Conservation (phyloP, 768 basidiomycete genomes). For the Panus rudis region DNA sequence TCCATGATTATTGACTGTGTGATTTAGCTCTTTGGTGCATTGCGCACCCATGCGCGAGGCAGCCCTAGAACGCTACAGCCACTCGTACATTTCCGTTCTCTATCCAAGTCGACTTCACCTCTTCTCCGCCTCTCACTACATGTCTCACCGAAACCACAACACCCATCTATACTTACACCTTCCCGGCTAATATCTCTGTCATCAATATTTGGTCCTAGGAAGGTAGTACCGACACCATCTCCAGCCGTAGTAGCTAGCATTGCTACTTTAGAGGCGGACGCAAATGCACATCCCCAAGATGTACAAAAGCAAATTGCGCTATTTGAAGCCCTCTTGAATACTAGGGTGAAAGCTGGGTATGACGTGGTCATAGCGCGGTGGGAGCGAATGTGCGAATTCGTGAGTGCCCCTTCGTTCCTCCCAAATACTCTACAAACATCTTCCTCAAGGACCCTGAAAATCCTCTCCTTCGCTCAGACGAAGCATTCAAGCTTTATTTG, state of each 20-base stretch:
- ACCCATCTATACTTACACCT: background rate
- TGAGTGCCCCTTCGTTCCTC: conserved; percentile 32
- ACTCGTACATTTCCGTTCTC: conserved; percentile 13
- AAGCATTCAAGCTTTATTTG: conserved; percentile 74
- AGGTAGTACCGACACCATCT: conserved; percentile 40
- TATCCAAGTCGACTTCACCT: conserved; percentile 10
- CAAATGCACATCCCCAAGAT: conserved; percentile 67
- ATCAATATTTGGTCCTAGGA: conserved; percentile 29
- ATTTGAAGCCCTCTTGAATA: conserved; percentile 58
- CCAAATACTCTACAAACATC: conserved; percentile 6
- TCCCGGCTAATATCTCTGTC: conserved; percentile 21
- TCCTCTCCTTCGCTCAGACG: conserved; percentile 61
- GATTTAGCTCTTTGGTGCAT: conserved; percentile 31
- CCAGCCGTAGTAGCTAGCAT: conserved; percentile 64
- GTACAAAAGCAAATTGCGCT: conserved; percentile 62
- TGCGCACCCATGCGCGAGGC: conserved; percentile 23
- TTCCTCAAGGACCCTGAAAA: conserved; percentile 52
- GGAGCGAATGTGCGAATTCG: conserved; percentile 81
- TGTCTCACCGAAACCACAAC: background rate
- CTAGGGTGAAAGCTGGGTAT: conserved; percentile 60
- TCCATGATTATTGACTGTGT: conserved; percentile 8
- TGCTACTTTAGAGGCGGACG: conserved; percentile 70
- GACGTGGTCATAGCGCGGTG: conserved; percentile 71
- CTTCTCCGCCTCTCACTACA: background rate
- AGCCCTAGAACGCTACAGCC: conserved; percentile 27